Evolutionary conservation across 2,329 filamentous ascomycete species (phyloP).

Genomic region (Colletotrichum zoysiae): DNA sequence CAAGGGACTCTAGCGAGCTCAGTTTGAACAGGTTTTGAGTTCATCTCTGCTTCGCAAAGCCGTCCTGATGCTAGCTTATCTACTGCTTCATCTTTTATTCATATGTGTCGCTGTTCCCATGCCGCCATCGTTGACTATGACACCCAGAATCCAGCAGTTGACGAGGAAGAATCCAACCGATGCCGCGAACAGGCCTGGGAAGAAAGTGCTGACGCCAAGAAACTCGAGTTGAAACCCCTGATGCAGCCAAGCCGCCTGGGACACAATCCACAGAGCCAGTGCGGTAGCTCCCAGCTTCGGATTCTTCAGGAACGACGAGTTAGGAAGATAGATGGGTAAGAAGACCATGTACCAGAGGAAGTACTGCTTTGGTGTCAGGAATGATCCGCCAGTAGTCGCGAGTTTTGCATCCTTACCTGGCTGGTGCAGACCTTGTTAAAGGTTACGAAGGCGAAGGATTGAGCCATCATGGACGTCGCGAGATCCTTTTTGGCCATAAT

Average conservation of each 20-base stretch:
- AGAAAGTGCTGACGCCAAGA: slow-evolving; percentile 83
- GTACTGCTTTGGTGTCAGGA: slow-evolving; percentile 71
- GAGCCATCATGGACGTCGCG: slow-evolving; percentile 86
- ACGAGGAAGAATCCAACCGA: slow-evolving; percentile 84
- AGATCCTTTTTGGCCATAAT: slow-evolving; percentile 85
- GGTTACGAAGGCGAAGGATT: slow-evolving; percentile 96
- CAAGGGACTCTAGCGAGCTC: not conserved
- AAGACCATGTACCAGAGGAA: slow-evolving; percentile 99
- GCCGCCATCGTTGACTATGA: slow-evolving; percentile 78
- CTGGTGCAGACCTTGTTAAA: slow-evolving; percentile 99
- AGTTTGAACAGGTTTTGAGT: too few relatives aligned
- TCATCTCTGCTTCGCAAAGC: too few relatives aligned
- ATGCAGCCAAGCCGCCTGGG: slow-evolving; percentile 82
- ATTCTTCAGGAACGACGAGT: slow-evolving; percentile 76
- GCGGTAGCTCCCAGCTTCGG: slow-evolving; percentile 74
- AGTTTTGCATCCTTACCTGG: slow-evolving; percentile 72
- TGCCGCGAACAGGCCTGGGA: slow-evolving; percentile 83
- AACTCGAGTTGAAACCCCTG: slow-evolving; percentile 84
- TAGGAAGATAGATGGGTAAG: slow-evolving; percentile 88
- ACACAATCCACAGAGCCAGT: slow-evolving; percentile 78
- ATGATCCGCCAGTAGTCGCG: not conserved
- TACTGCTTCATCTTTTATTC: not conserved
- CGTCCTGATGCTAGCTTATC: not conserved
- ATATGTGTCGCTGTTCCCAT: not conserved
- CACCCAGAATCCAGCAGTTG: slow-evolving; percentile 88